Percentiles rank a stretch among this genome's conserved stretches.
Conservation (phyloP, 2,329 filamentous ascomycete species). For the Daldinia eschscholtzii region DNA sequence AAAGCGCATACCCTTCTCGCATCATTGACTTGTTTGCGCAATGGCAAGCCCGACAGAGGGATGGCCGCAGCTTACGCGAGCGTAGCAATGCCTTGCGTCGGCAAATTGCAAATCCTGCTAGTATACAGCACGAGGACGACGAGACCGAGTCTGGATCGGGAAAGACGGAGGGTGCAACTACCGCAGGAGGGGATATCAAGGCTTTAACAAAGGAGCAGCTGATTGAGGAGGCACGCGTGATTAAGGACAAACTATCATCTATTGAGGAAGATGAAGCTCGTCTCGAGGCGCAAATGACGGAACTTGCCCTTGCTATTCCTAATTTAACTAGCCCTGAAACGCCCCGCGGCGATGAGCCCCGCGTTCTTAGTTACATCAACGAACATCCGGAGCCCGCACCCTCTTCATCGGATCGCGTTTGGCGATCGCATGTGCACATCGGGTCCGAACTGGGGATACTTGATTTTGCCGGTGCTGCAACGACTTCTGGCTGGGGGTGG, state of each 20-base stretch:
- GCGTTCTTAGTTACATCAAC: conserved; percentile 83
- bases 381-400: conserved; percentile 64
- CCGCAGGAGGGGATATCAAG: conserved; percentile 49
- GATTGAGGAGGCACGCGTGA: conserved; percentile 70
- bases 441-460: conserved; percentile 88
- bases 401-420: conserved; percentile 60
- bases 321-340: conserved; percentile 86
- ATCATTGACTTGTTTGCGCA: conserved; percentile 69
- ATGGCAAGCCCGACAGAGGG: conserved; percentile 71
- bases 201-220: conserved; percentile 63
- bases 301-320: conserved; percentile 81
- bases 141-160: conserved; percentile 49
- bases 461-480: conserved; percentile 85
- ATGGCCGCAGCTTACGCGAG: conserved; percentile 72
- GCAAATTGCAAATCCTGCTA: conserved; percentile 65
- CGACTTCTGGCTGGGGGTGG: conserved; percentile 95
- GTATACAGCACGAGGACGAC: conserved; percentile 59
- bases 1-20: conserved; percentile 66
- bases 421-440: conserved; percentile 86
- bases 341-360: conserved; percentile 75
- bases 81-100: conserved; percentile 74
- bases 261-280: conserved; percentile 73
- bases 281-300: conserved; percentile 74
- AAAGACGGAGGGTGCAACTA: conserved; percentile 47
- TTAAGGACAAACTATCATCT: conserved; percentile 72